These are phyloP conservation scores for Guadua angustifolia DNA, from an alignment of 176 grass and related monocot genomes.

Conservation along the genomic window DNA sequence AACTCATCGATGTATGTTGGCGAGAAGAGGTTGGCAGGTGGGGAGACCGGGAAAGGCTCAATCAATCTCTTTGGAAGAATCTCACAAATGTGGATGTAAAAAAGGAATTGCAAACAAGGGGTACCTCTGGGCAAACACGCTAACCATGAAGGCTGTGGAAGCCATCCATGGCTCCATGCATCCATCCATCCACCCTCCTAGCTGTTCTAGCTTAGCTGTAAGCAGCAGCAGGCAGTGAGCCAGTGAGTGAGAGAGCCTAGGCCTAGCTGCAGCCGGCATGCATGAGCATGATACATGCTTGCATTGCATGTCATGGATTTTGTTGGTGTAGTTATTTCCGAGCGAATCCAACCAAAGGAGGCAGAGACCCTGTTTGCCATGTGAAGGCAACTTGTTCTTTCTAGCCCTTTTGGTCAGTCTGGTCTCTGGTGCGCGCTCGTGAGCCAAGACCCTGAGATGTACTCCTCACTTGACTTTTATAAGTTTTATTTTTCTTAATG, in stretches of 20 bases:
- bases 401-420: neutral
- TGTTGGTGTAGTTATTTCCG: conserved; percentile 48
- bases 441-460: conserved; percentile 22
- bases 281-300: conserved; percentile 4
- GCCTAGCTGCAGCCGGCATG: conserved; percentile 39
- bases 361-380: conserved; percentile 41
- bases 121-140: conserved; percentile 13
- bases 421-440: conserved; percentile 42
- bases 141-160: conserved; percentile 27
- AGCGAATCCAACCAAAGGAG: conserved; percentile 55
- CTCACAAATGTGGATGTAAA: conserved; percentile 12
- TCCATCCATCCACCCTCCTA: neutral
- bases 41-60: neutral
- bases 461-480: too few relatives aligned
- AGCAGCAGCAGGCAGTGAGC: conserved; percentile 6
- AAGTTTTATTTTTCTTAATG: too few relatives aligned
- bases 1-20: neutral
- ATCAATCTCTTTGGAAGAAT: conserved; percentile 33
- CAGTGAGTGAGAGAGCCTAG: conserved; percentile 2
- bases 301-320: conserved; percentile 43
- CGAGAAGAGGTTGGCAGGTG: neutral
- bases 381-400: conserved; percentile 42
- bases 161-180: neutral
- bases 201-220: conserved; percentile 28
- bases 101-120: conserved; percentile 9